phyloP scores from a whole-genome alignment of 305 asterid genomes.

The Fraxinus ornus region DNA sequence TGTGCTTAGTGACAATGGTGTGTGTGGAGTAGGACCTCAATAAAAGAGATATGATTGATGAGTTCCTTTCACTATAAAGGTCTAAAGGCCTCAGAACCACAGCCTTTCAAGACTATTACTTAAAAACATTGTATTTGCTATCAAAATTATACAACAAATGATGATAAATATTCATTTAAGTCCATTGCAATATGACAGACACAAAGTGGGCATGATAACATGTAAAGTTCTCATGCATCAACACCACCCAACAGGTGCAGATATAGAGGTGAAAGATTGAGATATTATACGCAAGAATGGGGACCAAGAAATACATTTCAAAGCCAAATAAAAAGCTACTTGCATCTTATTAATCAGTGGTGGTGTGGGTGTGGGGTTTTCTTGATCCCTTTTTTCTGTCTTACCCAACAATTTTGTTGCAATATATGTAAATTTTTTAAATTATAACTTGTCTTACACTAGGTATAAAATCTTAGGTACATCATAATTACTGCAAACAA shows the following conservation, averaged over 20 bases:
- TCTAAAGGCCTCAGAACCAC: constrained; percentile 3
- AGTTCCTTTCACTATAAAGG: constrained; percentile 19
- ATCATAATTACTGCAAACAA: too few species aligned
- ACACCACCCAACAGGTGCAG: constrained; percentile 24
- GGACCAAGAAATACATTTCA: constrained; percentile 26
- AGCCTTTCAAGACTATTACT: constrained; percentile 10
- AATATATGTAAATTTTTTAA: not conserved
- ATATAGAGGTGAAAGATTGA: not conserved
- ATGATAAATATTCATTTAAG: not conserved
- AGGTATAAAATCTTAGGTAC: not conserved
- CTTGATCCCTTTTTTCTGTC: not conserved
- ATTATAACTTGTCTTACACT: not conserved
- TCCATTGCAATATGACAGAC: constrained; percentile 14
- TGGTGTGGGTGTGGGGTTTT: constrained; percentile 7
- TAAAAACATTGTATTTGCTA: not conserved
- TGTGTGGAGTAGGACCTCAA: not conserved
- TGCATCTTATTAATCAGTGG: constrained; percentile 1
- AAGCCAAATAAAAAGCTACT: constrained; percentile 6
- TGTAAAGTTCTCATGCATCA: constrained; percentile 1
- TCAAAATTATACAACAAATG: not conserved
- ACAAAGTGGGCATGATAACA: constrained; percentile 30
- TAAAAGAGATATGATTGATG: not conserved
- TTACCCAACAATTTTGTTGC: not conserved
- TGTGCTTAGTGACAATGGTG: not conserved
- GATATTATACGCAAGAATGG: constrained; percentile 6